Evolutionary conservation across 371 early-diverging fungal species (phyloP).

Genomic region (Saksenaea vasiformis): DNA sequence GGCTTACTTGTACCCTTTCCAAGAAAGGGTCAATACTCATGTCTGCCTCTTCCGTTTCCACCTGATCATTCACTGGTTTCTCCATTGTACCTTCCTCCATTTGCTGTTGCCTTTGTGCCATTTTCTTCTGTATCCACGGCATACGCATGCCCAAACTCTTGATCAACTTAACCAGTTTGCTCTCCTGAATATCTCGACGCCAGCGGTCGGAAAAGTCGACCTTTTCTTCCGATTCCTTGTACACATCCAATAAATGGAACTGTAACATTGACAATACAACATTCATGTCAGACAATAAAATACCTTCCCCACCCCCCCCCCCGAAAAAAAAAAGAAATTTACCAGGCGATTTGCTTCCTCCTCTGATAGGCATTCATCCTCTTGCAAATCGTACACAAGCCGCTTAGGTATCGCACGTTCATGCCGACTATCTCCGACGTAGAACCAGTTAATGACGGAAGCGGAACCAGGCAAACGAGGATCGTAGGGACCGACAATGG

Average conservation of each 20-base stretch:
- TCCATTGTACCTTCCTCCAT: background rate
- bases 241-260: conserved; percentile 59
- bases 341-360: conserved; percentile 60
- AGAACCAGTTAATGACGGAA: conserved; percentile 86
- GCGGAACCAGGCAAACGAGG: conserved; percentile 76
- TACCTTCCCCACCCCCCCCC: background rate
- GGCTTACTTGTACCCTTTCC: conserved; percentile 14
- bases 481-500: conserved; percentile 87
- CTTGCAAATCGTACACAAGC: conserved; percentile 60
- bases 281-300: background rate
- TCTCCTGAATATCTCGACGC: conserved; percentile 70
- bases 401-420: conserved; percentile 61
- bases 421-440: conserved; percentile 50
- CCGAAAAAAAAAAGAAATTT: conserved; percentile 2
- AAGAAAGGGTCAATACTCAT: conserved; percentile 21
- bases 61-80: background rate
- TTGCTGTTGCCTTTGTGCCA: conserved; percentile 6
- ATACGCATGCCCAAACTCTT: conserved; percentile 73
- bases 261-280: conserved; percentile 14
- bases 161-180: conserved; percentile 68
- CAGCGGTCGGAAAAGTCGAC: conserved; percentile 68
- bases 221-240: conserved; percentile 59
- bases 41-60: background rate
- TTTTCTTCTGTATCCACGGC: conserved; percentile 65
- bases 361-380: conserved; percentile 49